These are phyloP conservation scores for Spiromastix sp. DNA, from an alignment of 2,329 filamentous ascomycete species.

Conservation along the genomic window DNA sequence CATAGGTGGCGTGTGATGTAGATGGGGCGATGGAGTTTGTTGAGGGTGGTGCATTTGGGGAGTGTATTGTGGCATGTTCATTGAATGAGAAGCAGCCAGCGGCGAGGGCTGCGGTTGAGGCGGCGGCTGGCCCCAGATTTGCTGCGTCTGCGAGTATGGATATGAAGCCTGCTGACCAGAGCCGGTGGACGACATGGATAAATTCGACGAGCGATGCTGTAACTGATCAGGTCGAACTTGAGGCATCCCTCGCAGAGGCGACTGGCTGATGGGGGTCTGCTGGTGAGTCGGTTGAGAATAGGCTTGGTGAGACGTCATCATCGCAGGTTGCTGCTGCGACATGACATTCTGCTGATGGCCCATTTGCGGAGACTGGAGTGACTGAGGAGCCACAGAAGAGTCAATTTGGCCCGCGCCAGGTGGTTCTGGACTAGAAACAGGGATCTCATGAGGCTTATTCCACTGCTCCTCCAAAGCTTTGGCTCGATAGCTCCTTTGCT, in stretches of 20 bases:
- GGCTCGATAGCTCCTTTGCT: constrained; percentile 66
- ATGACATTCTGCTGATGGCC: constrained; percentile 27
- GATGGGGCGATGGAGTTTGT: constrained; percentile 25
- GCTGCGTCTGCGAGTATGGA: constrained; percentile 44
- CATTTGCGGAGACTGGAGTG: constrained; percentile 30
- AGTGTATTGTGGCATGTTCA: constrained; percentile 31
- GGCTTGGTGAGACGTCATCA: constrained; percentile 43
- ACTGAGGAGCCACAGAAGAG: constrained; percentile 20
- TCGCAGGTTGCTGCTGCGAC: constrained; percentile 33
- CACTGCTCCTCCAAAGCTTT: constrained; percentile 75
- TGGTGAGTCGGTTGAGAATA: constrained; percentile 64
- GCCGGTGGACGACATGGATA: constrained; percentile 44
- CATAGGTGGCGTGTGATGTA: constrained; percentile 22
- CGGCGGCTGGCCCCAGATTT: constrained; percentile 49
- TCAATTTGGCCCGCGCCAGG: constrained; percentile 22
- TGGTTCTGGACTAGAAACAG: constrained; percentile 39
- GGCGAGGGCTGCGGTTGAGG: constrained; percentile 50
- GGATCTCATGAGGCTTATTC: constrained; percentile 71
- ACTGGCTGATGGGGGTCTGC: constrained; percentile 61
- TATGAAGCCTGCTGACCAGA: constrained; percentile 34
- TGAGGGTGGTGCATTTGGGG: constrained; percentile 31
- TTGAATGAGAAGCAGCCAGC: constrained; percentile 28
- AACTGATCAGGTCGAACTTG: constrained; percentile 52
- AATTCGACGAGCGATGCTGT: constrained; percentile 55
- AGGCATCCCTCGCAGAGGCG: constrained; percentile 60